Percentiles rank a stretch among this genome's conserved stretches.
Conservation (phyloP, 495 filamentous ascomycete genomes). For the Aspergillus steynii region DNA sequence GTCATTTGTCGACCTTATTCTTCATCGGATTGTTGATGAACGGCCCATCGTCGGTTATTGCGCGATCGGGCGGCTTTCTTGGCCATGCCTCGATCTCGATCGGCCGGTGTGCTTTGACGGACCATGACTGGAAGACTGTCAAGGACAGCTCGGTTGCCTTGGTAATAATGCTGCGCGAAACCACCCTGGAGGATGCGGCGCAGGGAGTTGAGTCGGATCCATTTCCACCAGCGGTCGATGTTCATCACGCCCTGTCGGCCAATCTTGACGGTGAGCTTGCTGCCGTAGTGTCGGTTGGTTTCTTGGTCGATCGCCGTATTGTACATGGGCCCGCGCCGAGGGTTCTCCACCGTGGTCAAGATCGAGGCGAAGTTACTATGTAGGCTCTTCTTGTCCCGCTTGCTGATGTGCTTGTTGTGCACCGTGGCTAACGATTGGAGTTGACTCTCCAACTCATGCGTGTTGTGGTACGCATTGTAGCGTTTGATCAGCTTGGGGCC, state of each 20-base stretch:
- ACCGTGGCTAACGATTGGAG: constrained; percentile 57
- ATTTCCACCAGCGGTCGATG: constrained; percentile 91
- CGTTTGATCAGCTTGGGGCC: constrained; percentile 63
- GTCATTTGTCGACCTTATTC: constrained; percentile 8
- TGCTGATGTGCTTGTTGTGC: constrained; percentile 71
- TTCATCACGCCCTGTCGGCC: constrained; percentile 69
- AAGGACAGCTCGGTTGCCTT: constrained; percentile 77
- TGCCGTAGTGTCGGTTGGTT: constrained; percentile 72
- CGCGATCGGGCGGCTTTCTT: constrained; percentile 37
- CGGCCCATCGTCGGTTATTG: constrained; percentile 38
- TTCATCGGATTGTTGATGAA: constrained; percentile 22
- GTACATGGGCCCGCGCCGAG: constrained; percentile 69
- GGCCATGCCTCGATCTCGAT: constrained; percentile 35
- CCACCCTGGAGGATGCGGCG: constrained; percentile 78
- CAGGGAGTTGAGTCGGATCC: constrained; percentile 72
- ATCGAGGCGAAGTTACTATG: constrained; percentile 81
- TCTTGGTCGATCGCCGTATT: constrained; percentile 72
- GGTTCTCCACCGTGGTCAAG: constrained; percentile 78
- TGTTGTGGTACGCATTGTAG: constrained; percentile 59
- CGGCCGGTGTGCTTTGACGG: constrained; percentile 26
- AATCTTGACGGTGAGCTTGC: constrained; percentile 73
- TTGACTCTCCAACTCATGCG: constrained; percentile 50
- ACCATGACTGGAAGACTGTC: constrained; percentile 66
- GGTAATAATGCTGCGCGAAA: constrained; percentile 79
- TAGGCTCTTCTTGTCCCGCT: constrained; percentile 74